phyloP scores from a whole-genome alignment of 331 rosid species.

The Saraca asoca region DNA sequence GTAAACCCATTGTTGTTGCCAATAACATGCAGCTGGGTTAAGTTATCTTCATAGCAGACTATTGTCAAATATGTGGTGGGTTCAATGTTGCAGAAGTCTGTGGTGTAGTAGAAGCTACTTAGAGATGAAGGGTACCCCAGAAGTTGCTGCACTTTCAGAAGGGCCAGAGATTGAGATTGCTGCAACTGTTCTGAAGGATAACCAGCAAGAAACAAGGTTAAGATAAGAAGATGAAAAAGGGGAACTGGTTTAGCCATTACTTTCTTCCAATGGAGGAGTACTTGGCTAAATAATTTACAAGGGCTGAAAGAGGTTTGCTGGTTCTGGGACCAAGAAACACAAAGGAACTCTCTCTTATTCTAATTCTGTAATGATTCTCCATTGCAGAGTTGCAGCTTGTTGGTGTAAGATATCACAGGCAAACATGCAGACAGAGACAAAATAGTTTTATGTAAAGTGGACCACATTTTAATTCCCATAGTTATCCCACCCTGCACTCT shows the following conservation, averaged over 20 bases:
- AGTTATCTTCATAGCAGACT: conserved; percentile 62
- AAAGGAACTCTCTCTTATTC: conserved; percentile 15
- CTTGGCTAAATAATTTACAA: conserved; percentile 12
- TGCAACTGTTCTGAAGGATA: conserved; percentile 51
- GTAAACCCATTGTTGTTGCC: conserved; percentile 47
- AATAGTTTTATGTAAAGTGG: conserved; percentile 2
- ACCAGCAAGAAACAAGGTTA: conserved; percentile 45
- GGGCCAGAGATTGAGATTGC: conserved; percentile 56
- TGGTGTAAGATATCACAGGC: background rate
- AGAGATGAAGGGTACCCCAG: conserved; percentile 65
- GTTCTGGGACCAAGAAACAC: conserved; percentile 30
- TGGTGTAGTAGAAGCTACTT: conserved; percentile 33
- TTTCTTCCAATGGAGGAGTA: conserved; percentile 10
- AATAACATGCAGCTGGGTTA: conserved; percentile 81
- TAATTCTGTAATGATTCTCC: conserved; percentile 13
- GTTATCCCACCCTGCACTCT: conserved; percentile 8
- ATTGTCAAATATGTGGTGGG: conserved; percentile 64
- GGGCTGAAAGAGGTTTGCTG: conserved; percentile 17
- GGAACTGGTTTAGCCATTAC: conserved; percentile 47
- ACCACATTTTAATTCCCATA: conserved; percentile 16
- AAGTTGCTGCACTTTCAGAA: conserved; percentile 59
- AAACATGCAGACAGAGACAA: conserved; percentile 20
- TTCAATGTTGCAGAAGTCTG: conserved; percentile 66
- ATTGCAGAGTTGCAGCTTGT: conserved; percentile 14
- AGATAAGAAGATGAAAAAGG: conserved; percentile 43